Percentiles rank a stretch among this genome's conserved stretches.
These are phyloP conservation scores for Apiotrichum montevideense DNA, from an alignment of 1,284 basidiomycete genomes.

Conservation along the genomic window DNA sequence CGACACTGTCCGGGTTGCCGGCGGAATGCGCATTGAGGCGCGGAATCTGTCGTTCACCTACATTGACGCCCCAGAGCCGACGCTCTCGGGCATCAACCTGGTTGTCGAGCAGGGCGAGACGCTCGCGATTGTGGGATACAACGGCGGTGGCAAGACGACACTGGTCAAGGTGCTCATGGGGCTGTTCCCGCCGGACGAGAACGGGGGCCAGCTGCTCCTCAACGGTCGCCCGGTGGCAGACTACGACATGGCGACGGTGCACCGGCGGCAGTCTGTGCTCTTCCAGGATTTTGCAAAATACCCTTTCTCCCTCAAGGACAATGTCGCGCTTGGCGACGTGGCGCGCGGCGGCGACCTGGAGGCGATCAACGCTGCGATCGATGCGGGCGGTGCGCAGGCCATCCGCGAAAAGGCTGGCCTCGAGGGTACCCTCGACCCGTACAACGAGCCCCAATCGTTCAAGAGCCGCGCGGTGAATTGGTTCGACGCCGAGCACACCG, in stretches of 20 bases:
- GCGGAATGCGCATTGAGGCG: constrained; percentile 60
- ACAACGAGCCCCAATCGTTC: constrained; percentile 1
- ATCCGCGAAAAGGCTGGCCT: constrained; percentile 23
- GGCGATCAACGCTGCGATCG: constrained; percentile 58
- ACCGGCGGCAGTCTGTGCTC: constrained; percentile 63
- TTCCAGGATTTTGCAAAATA: constrained; percentile 77
- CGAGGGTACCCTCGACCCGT: constrained; percentile 8
- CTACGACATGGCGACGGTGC: constrained; percentile 61
- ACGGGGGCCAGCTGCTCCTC: constrained; percentile 55
- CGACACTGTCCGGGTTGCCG: constrained; percentile 18
- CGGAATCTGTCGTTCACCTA: constrained; percentile 72
- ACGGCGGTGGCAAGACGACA: constrained; percentile 13
- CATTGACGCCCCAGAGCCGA: constrained; percentile 60
- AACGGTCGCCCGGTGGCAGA: constrained; percentile 62
- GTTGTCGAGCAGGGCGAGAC: constrained; percentile 62
- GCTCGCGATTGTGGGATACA: constrained; percentile 52
- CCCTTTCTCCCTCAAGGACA: constrained; percentile 64
- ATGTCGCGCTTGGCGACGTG: constrained; percentile 70
- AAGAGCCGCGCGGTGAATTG: not conserved
- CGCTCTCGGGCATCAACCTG: constrained; percentile 62
- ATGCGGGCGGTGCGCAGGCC: constrained; percentile 59
- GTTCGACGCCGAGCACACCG: not conserved
- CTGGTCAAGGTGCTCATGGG: constrained; percentile 65
- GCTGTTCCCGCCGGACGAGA: constrained; percentile 49
- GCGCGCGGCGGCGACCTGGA: constrained; percentile 27